Evolutionary conservation across 129 eudicot species (phyloP), one percentile per base, ranked within the genome.

Genomic region (Tagetes patula): DNA sequence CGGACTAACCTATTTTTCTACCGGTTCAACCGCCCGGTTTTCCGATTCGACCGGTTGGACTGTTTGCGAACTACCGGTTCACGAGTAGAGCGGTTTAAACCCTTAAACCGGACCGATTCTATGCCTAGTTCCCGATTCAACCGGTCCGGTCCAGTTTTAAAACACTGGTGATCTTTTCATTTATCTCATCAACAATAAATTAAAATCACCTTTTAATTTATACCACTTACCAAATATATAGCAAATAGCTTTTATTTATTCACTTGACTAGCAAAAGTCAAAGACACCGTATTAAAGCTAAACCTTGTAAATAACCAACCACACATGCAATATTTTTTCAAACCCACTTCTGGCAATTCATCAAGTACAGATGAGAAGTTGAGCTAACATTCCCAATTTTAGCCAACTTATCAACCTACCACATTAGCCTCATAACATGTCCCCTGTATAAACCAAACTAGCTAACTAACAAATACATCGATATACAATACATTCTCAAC

Each of bases 361-460:
- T 39, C 64, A 27, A 40, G 6, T 54, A 50, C 3, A 38, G 75
- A 71, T 71, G 60, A 55, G 67, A 71, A 38, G 67, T 55, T 71
- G 75, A 71, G 13, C 75, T 71, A 71, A 71, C 33, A 42, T 30
- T 40, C 33, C 55, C 42, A 20, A 71, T 40, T 55, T 63, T 34
- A 9, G 41, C 55, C 75, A 71, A 71, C 41, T 40, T 32, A 30
- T 40, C 50, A 39, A 27, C 48, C 6, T 40, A 37, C 30, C 8
- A 31, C 40, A 30, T 56, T 31, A 8, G 4, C 64, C 34, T 4
- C 64, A 58, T 58, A 58, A 38, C 64, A 31, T 5, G n/a, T 9
- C 5, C 13, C 32, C 64, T 58, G 32, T 58, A 58, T 58, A 58
- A 32, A 58, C 39, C 38, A 58, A 31, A 9, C 5, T 8, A 30